Conservation (phyloP, 495 filamentous ascomycete species). For the Hypoxylon lenormandii region DNA sequence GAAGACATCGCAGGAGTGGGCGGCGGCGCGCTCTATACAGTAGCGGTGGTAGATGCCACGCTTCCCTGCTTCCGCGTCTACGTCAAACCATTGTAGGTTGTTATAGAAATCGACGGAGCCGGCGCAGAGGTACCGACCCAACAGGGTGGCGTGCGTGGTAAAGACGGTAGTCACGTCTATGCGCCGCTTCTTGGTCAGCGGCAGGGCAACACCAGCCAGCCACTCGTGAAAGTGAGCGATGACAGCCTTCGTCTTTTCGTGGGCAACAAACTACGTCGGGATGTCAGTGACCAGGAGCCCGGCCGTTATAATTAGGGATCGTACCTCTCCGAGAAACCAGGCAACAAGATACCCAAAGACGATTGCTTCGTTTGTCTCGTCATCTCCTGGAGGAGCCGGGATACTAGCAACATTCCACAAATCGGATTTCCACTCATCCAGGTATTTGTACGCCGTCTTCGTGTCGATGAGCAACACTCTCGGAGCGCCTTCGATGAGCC, state of each 20-base stretch:
- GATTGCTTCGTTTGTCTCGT: constrained; percentile 96
- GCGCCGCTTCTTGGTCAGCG: constrained; percentile 87
- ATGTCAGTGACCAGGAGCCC: constrained; percentile 27
- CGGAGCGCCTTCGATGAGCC: constrained; percentile 96
- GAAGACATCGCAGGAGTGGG: constrained; percentile 94
- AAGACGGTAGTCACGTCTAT: constrained; percentile 99
- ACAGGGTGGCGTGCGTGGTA: constrained; percentile 94
- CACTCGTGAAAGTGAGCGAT: constrained; percentile 99
- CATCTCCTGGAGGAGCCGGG: constrained; percentile 87
- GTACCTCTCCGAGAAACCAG: constrained; percentile 97
- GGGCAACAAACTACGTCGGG: constrained; percentile 81
- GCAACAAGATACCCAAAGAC: constrained; percentile 97
- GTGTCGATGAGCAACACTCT: constrained; percentile 95
- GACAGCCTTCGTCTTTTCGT: constrained; percentile 88
- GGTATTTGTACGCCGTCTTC: constrained; percentile 85
- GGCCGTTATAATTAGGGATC: constrained; percentile 35
- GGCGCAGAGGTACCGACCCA: constrained; percentile 95
- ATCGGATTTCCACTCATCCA: constrained; percentile 98
- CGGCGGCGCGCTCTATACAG: constrained; percentile 93
- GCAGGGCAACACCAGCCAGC: constrained; percentile 95
- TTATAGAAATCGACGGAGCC: constrained; percentile 99
- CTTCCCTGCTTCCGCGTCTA: constrained; percentile 95
- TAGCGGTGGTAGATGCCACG: constrained; percentile 98
- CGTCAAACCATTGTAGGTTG: constrained; percentile 96
- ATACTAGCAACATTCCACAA: constrained; percentile 94